Conservation (phyloP, 139 green algal genomes). For the Volvox africanus region DNA sequence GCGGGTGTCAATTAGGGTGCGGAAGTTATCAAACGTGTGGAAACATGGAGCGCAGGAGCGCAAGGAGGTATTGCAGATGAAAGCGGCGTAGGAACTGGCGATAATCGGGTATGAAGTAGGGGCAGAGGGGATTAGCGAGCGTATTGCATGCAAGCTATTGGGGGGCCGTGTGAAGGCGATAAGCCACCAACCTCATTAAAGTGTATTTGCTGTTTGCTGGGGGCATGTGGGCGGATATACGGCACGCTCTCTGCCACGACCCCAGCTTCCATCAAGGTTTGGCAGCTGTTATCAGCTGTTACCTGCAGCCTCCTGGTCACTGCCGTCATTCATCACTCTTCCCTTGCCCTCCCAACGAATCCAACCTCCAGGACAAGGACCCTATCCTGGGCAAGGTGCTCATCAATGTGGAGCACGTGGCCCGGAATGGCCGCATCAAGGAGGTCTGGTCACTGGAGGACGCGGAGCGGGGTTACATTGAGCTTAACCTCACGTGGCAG, state of each 20-base stretch:
- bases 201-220: not conserved
- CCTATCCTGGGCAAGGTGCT: conserved; percentile 24
- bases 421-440: conserved; percentile 47
- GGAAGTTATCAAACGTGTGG: not conserved
- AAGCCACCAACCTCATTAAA: not conserved
- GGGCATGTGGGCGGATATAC: not conserved
- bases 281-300: not conserved
- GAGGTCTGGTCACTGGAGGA: conserved; percentile 42
- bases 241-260: not conserved
- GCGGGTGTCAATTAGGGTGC: not conserved
- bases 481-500: conserved; percentile 47
- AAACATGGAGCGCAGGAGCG: not conserved
- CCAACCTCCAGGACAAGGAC: conserved; percentile 41
- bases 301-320: not conserved
- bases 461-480: conserved; percentile 48
- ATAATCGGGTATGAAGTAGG: not conserved
- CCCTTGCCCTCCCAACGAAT: not conserved
- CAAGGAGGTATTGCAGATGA: not conserved
- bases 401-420: conserved; percentile 37
- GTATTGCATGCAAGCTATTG: too few relatives aligned
- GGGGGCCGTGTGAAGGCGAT: too few relatives aligned
- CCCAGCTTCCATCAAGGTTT: too few relatives aligned
- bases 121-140: too few relatives aligned
- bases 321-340: not conserved
- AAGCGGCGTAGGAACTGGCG: not conserved